A percentile compares a stretch with the other conserved stretches of the same genome.
Evolutionary conservation across 2,329 filamentous ascomycete species (phyloP).

Genomic region (Exophiala aquamarina): DNA sequence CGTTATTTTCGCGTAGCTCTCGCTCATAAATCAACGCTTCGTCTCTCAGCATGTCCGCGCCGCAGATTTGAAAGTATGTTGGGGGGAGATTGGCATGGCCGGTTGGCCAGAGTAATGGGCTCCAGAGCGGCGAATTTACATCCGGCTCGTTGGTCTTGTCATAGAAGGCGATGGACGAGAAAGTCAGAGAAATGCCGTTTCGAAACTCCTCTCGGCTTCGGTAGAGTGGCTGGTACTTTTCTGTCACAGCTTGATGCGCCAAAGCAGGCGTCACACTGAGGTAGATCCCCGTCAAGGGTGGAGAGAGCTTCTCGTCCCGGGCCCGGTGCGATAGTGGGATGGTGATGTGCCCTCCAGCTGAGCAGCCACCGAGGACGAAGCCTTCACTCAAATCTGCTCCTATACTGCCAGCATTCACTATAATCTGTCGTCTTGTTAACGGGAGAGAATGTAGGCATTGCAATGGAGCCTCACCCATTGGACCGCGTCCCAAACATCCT

Average conservation of each 20-base stretch:
- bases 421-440: neutral
- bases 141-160: constrained; percentile 1
- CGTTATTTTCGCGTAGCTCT: constrained; percentile 1
- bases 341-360: constrained; percentile 45
- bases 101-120: constrained; percentile 2
- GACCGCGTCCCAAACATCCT: constrained; percentile 30
- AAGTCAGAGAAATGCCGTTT: neutral
- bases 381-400: constrained; percentile 42
- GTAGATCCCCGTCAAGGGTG: constrained; percentile 20
- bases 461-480: constrained; percentile 24
- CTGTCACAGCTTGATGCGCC: constrained; percentile 3
- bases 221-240: constrained; percentile 2
- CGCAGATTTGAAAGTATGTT: constrained; percentile 9
- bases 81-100: constrained; percentile 40
- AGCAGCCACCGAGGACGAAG: constrained; percentile 49
- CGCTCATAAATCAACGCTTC: constrained; percentile 9
- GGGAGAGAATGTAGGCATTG: too few relatives aligned
- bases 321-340: constrained; percentile 40
- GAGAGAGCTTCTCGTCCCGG: constrained; percentile 40
- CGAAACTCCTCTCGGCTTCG: constrained; percentile 5
- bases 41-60: constrained; percentile 8
- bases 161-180: neutral
- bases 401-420: constrained; percentile 23
- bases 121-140: constrained; percentile 1
- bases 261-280: neutral